phyloP scores from a whole-genome alignment of 768 basidiomycete genomes.

The Suillus hirtellus region DNA sequence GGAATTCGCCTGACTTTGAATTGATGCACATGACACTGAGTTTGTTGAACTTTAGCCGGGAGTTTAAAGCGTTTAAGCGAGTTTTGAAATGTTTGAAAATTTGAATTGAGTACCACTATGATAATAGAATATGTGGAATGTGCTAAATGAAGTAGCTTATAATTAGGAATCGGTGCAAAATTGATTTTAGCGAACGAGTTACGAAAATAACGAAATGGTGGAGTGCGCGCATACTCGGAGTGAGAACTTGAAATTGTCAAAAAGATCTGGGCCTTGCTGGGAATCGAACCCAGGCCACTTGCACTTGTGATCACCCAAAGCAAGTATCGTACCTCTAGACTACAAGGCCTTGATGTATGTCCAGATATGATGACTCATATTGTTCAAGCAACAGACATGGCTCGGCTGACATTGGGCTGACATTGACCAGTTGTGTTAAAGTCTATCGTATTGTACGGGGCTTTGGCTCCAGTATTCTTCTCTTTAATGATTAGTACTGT shows the following conservation, averaged over 20 bases:
- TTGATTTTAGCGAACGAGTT: too few relatives aligned
- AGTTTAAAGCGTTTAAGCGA: too few relatives aligned
- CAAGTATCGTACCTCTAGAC: conserved; percentile 39
- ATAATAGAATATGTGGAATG: too few relatives aligned
- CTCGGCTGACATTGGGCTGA: conserved; percentile 1
- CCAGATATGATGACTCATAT: not conserved
- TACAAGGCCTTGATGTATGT: conserved; percentile 27
- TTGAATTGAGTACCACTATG: too few relatives aligned
- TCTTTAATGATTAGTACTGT: not conserved
- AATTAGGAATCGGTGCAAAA: too few relatives aligned
- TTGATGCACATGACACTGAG: too few relatives aligned
- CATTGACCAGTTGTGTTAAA: not conserved
- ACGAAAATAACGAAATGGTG: too few relatives aligned
- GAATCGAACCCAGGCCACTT: conserved; percentile 44
- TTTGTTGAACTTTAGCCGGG: not conserved
- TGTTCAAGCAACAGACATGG: not conserved
- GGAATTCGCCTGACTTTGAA: too few relatives aligned
- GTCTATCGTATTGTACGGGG: not conserved
- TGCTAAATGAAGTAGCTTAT: too few relatives aligned
- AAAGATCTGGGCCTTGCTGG: conserved; percentile 34
- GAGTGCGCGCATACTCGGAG: too few relatives aligned
- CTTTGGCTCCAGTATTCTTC: not conserved
- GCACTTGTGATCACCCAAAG: conserved; percentile 32
- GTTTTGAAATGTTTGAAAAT: too few relatives aligned
- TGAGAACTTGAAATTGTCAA: not conserved